A percentile compares a stretch with the other conserved stretches of the same genome.
Evolutionary conservation across 2,329 filamentous ascomycete genomes (phyloP).

Genomic region (Diaporthe vaccinii): DNA sequence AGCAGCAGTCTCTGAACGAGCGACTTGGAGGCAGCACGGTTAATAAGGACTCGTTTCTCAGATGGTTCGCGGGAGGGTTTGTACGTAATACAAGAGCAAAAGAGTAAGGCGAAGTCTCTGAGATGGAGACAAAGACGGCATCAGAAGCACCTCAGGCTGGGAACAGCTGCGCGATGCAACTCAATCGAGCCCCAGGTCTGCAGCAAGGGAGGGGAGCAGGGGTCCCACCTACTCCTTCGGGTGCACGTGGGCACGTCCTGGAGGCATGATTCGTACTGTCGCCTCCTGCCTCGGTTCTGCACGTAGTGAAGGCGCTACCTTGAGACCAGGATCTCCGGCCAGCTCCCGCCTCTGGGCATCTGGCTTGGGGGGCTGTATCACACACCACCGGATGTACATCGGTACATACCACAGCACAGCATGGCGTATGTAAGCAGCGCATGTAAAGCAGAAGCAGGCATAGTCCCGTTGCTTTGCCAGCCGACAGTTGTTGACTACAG

Average conservation of each 20-base stretch:
- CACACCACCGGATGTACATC: not conserved
- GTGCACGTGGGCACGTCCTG: conserved; percentile 29
- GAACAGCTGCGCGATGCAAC: conserved; percentile 19
- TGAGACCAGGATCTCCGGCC: not conserved
- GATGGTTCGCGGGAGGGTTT: not conserved
- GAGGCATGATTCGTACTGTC: conserved; percentile 19
- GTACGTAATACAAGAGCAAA: conserved; percentile 11
- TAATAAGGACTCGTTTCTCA: not conserved
- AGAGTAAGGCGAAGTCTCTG: conserved; percentile 1
- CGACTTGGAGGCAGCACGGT: conserved; percentile 3
- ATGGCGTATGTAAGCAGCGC: conserved; percentile 18
- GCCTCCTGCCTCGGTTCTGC: not conserved
- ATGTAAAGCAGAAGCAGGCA: not conserved
- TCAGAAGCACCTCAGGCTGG: conserved; percentile 21
- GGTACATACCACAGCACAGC: not conserved
- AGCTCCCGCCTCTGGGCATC: not conserved
- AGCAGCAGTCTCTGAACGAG: not conserved
- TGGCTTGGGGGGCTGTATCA: not conserved
- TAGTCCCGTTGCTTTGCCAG: conserved; percentile 31
- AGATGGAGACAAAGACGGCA: conserved; percentile 12
- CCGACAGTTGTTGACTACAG: conserved; percentile 24
- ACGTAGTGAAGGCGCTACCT: not conserved
- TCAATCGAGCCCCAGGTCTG: conserved; percentile 29
- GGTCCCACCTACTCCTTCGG: conserved; percentile 30
- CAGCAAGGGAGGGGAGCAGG: conserved; percentile 28